These are phyloP conservation scores for Chalciporus chontae DNA, from an alignment of 768 basidiomycete species.

Conservation along the genomic window DNA sequence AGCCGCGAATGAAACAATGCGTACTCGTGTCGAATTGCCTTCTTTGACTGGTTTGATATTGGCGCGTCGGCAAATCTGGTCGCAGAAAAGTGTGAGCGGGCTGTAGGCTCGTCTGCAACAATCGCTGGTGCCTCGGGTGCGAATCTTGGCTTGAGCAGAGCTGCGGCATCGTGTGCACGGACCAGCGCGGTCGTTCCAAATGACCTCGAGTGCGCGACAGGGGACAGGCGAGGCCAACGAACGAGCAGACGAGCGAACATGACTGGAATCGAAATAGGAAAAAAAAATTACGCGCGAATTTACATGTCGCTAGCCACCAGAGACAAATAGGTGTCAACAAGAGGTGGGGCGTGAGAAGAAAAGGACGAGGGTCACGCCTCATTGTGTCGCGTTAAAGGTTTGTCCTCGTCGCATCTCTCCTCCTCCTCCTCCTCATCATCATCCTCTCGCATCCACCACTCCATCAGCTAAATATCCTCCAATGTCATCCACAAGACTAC, in stretches of 20 bases:
- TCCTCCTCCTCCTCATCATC: conserved; percentile 8
- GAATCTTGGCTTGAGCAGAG: conserved; percentile 9
- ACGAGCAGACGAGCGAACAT: conserved; percentile 27
- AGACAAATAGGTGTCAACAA: conserved; percentile 23
- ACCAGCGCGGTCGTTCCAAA: conserved; percentile 12
- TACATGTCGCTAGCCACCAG: too few relatives aligned
- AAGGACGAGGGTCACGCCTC: conserved; percentile 15
- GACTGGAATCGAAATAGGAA: not conserved
- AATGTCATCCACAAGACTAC: conserved; percentile 56
- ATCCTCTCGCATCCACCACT: not conserved
- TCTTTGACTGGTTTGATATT: conserved; percentile 40
- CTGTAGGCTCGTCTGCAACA: conserved; percentile 6
- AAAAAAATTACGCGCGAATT: not conserved
- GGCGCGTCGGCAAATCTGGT: conserved; percentile 27
- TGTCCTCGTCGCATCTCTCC: conserved; percentile 12
- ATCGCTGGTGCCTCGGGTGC: not conserved
- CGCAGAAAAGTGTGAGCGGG: conserved; percentile 27
- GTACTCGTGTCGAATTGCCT: conserved; percentile 42
- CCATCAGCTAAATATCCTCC: not conserved
- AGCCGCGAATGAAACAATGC: conserved; percentile 12
- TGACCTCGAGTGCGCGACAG: conserved; percentile 8
- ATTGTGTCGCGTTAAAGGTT: conserved; percentile 25
- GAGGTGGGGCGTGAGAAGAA: conserved; percentile 20
- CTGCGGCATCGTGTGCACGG: conserved; percentile 7
- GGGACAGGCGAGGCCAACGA: conserved; percentile 20